Base-by-base conservation (phyloP, 306 rosid genomes). In the Leucaena leucocephala region DNA sequence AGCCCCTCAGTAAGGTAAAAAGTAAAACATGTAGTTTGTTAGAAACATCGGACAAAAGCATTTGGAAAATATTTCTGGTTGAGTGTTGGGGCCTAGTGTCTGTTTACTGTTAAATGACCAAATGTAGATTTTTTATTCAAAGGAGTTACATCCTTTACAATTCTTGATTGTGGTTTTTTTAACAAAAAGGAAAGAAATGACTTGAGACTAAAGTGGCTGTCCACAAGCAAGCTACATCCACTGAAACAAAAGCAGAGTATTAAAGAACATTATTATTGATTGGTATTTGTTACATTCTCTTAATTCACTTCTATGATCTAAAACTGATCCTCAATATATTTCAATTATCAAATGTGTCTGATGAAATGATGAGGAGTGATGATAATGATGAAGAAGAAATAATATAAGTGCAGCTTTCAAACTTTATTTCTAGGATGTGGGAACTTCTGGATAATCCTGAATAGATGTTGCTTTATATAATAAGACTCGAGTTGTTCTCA, bases 1-100 rank as follows among this genome's bases (percentile, higher is more conserved):
- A 48, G 36, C 84, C 92, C 46, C 84, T 85, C 66, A 73, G 86
- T 69, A 87, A 91, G 93, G 96, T 91, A 83, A 46, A 73, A 73
- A 7, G 33, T n/a, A 55, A 55, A 17, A 52, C 50, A 68, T 48
- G n/a, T 59, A 39, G n/a, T 54, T 21, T 48, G 22, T n/a, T 49
- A 7, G 66, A 55, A 54, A 74, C 19, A n/a, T 7, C 4, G 33
- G 8, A 65, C 16, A 11, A 42, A 40, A 59, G 42, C 19, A 17
- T 58, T 14, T 12, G 63, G 35, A 16, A 17, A 16, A 39, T n/a
- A 14, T n/a, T 19, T 57, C 54, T 12, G 52, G 77, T 74, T 11
- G 7, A 43, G 77, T 39, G 55, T 74, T 35, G 7, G 55, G 57
- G 42, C 68, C 55, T 42, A 13, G 27, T 74, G 5, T 58, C 73